phyloP scores from a whole-genome alignment of 495 filamentous ascomycete genomes.

The Lophiotrema nucula region DNA sequence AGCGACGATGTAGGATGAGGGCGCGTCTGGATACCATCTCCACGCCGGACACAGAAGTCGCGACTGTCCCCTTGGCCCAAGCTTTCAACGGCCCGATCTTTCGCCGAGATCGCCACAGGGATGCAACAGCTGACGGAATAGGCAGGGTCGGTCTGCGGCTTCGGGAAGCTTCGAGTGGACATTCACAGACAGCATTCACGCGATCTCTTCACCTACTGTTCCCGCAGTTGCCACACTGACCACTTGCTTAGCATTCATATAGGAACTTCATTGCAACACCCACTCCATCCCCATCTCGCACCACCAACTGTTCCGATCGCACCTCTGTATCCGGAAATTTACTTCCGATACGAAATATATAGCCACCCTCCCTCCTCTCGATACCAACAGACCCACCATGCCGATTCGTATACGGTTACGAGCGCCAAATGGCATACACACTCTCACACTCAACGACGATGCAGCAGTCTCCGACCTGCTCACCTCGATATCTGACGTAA shows the following conservation, averaged over 20 bases:
- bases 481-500: slow-evolving; percentile 54
- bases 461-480: slow-evolving; percentile 66
- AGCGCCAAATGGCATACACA: slow-evolving; percentile 61
- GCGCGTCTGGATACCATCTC: neutral
- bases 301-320: neutral
- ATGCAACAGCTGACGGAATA: neutral
- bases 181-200: neutral
- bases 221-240: too few relatives aligned
- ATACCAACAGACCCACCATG: slow-evolving; percentile 2
- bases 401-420: slow-evolving; percentile 63
- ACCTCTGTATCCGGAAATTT: neutral
- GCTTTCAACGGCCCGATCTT: neutral
- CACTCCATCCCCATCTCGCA: neutral
- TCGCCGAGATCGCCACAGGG: slow-evolving; percentile 16
- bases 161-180: slow-evolving; percentile 13
- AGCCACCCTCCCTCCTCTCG: too few relatives aligned
- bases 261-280: too few relatives aligned
- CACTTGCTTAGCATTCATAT: too few relatives aligned
- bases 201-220: neutral
- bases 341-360: too few relatives aligned
- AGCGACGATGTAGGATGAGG: neutral
- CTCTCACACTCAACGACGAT: slow-evolving; percentile 61
- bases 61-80: neutral
- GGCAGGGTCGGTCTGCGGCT: neutral
- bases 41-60: neutral